Base-by-base conservation (phyloP, 1,284 basidiomycete species). In the Tranzscheliella williamsii region DNA sequence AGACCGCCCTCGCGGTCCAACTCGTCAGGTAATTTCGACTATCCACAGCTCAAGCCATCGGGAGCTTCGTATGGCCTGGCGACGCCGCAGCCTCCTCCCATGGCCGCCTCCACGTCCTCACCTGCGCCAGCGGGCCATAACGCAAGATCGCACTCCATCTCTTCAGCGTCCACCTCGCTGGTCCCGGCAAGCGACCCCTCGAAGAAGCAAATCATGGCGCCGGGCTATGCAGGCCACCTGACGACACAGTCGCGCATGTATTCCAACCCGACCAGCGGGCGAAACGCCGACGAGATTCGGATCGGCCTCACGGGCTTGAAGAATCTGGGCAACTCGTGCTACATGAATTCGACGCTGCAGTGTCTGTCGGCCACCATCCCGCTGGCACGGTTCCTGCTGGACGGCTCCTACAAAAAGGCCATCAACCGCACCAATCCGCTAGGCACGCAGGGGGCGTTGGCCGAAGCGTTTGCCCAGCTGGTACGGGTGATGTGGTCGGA, bases 401-500 rank as follows among this genome's bases (percentile, higher is more conserved):
- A 73, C 34, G 89, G 90, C 2, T 83, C 87, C 29, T 97, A 90
- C 85, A 89, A 86, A 78, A 84, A 79, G 61, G 90, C 89, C 3
- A 86, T 99, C 71, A 98, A 99, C 76, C 84, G 85, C 75, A 78
- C 86, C 42, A 97, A 98, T 78, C 85, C 87, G 1, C 79, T 96
- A 38, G 93, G 94, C 2, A 91, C 91, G 0, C 88, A 91, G 72
- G 95, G 95, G 1, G 83, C 83, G 24, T 80, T 98, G 13, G 89
- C 91, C 1, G 81, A 83, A 22, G 87, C 91, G 4, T 94, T 96
- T 75, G 88, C 91, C 2, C 84, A 84, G 58, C 83, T 97, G 38
- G 79, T 98, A 43, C 85, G 86, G 38, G 86, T 91, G 13, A 85
- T 98, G 81, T 95, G 93, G 88, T 86, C 87, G 52, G 88, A 88